Base-by-base conservation (phyloP, 2,329 filamentous ascomycete genomes). In the Dryadomyces quercivorus region DNA sequence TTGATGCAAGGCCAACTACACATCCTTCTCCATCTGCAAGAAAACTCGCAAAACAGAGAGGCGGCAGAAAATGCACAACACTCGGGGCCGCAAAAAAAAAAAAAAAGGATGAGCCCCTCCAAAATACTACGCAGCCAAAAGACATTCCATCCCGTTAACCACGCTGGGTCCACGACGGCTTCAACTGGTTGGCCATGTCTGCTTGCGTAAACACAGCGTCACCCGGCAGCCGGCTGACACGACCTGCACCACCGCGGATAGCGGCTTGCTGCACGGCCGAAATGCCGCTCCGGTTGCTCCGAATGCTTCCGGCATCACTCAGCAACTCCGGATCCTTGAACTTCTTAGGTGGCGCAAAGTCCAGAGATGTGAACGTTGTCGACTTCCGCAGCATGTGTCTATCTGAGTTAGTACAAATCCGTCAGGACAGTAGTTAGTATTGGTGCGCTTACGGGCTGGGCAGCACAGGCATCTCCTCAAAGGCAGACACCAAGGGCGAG, bases 381-480 rank as follows among this genome's bases (percentile, higher is more conserved):
- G 86, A 91, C 64, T 89, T 91, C 64, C 86, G 82, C 51, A 93
- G 75, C 63, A 81, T 62, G 65, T 91, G 84, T 44, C 83, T 86
- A 58, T 21, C 21, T 31, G 20, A n/a, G 45, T 52, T 36, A 55
- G 45, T 2, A n/a, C n/a, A 40, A 49, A 21, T 5, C 40, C 36
- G 5, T 3, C n/a, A n/a, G n/a, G n/a, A n/a, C 10, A 40, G 15
- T 4, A 40, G 36, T 13, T 3, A 8, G 15, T 3, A 8, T 13
- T 3, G 36, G 15, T 3, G 12, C 10, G 86, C 87, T 86, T 82
- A 92, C 81, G 93, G 90, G 77, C 90, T 96, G 42, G 93, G 93
- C 59, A 98, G 82, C 9, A 79, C 77, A 13, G 85, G 71, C 58
- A 97, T 82, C 56, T 97, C 92, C 55, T 97, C 92, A 68, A 90